Evolutionary conservation across 148 eudicot species (phyloP), one percentile per base, ranked within the genome.

Genomic region (Vaccinium corymbosum): DNA sequence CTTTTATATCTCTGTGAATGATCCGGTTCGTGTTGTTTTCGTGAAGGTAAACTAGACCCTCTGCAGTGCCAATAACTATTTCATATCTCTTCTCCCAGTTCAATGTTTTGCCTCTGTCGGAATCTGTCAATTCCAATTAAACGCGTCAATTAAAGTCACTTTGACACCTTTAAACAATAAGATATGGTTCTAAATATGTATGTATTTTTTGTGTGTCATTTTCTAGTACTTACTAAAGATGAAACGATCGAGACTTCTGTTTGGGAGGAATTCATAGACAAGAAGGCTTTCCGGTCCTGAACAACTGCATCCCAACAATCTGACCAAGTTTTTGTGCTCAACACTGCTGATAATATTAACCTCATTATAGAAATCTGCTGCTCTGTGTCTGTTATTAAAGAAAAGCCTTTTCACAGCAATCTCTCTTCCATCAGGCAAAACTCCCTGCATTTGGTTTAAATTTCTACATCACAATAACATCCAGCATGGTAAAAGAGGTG

Each of bases 251-350:
- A 91, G 94, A 74, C 91, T 91, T 78, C 82, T 80, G 85, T 90
- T 91, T 17, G 90, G 90, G 75, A 93, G 73, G 83, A 85, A 91
- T 78, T 93, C 94, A 25, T 93, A 91, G 56, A 91, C 91, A 38
- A 92, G 90, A 85, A 91, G 93, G 83, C 94, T 92, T 89, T 89
- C 91, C 2, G 94, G 94, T 46, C 97, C 91, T 55, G 89, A 89
- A 75, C 94, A 94, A 85, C 94, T 88, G 86, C 91, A 92, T 74
- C 95, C 94, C 85, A 94, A 86, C 13, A 89, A 85, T 75, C 93
- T 86, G 64, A 90, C 93, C 70, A 93, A 88, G 72, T 93, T 89
- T 84, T 89, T 91, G 85, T 93, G 94, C 62, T 91, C 90, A n/a
- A 89, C 88, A 22, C 90, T 88, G 88, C 92, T 90, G 62, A 93